Percentiles rank a stretch among this genome's conserved stretches.
Conservation (phyloP, 1,139 yeast genomes). For the Suhomyces chickasaworum region DNA sequence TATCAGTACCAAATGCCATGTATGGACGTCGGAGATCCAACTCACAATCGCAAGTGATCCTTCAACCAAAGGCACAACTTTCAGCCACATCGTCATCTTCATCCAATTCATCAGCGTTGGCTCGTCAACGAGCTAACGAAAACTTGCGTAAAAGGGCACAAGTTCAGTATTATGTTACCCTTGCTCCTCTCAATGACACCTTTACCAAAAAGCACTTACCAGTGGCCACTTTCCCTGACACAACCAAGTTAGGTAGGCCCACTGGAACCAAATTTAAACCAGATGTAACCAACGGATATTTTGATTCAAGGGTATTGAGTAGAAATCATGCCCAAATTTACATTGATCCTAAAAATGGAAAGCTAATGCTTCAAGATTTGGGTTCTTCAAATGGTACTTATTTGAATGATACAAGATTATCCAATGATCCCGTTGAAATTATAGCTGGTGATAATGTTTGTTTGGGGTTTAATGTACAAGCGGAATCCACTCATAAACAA, state of each 20-base stretch:
- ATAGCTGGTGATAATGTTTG: slow-evolving; percentile 79
- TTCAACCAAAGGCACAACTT: slow-evolving; percentile 16
- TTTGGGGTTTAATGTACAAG: slow-evolving; percentile 89
- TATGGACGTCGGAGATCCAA: slow-evolving; percentile 38
- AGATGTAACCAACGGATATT: slow-evolving; percentile 82
- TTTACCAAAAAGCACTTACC: slow-evolving; percentile 77
- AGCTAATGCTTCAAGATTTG: slow-evolving; percentile 77
- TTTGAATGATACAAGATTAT: slow-evolving; percentile 72
- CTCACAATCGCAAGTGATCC: slow-evolving; percentile 39
- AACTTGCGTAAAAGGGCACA: slow-evolving; percentile 33
- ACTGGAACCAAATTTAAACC: slow-evolving; percentile 74
- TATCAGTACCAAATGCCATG: neutral
- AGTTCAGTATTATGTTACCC: slow-evolving; percentile 58
- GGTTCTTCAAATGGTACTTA: slow-evolving; percentile 95
- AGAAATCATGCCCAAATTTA: slow-evolving; percentile 92
- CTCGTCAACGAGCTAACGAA: slow-evolving; percentile 17
- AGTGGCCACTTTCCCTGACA: slow-evolving; percentile 81
- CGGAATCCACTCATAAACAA: slow-evolving; percentile 79
- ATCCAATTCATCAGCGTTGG: slow-evolving; percentile 14
- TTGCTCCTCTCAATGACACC: slow-evolving; percentile 77
- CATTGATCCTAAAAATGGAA: slow-evolving; percentile 68
- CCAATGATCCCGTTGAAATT: slow-evolving; percentile 64
- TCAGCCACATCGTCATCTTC: slow-evolving; percentile 13
- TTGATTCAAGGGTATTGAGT: slow-evolving; percentile 90
- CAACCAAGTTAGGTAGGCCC: slow-evolving; percentile 86